Percentiles rank a stretch among this genome's conserved stretches.
phyloP scores from a whole-genome alignment of 352 stramenopile species.

The Phytophthora kernoviae region DNA sequence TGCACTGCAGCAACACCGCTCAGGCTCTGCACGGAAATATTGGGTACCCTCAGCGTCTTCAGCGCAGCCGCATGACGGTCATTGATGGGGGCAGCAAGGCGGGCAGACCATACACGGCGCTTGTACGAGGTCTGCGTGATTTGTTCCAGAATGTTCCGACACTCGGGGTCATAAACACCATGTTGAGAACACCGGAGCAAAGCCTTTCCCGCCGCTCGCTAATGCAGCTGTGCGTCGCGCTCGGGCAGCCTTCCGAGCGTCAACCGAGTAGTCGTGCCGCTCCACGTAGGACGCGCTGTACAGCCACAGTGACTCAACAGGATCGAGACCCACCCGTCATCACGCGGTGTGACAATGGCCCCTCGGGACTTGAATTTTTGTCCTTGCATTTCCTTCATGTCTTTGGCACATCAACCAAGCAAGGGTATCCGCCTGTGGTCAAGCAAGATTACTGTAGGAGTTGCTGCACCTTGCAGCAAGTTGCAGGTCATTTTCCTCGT shows the following conservation, averaged over 20 bases:
- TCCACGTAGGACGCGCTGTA: not conserved
- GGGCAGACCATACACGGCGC: constrained; percentile 1
- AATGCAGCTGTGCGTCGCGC: constrained; percentile 30
- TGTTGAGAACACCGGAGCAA: constrained; percentile 10
- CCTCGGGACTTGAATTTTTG: constrained; percentile 11
- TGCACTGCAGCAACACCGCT: constrained; percentile 13
- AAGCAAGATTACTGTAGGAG: no score
- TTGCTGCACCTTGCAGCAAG: no score
- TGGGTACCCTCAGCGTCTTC: constrained; percentile 29
- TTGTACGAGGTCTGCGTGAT: constrained; percentile 16
- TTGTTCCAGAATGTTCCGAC: constrained; percentile 40
- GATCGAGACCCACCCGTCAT: constrained; percentile 3
- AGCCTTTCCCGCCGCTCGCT: constrained; percentile 18
- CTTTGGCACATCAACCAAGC: not conserved
- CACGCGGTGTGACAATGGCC: constrained; percentile 20
- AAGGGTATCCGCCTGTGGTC: not conserved
- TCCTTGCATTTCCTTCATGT: constrained; percentile 8
- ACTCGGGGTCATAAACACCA: constrained; percentile 11
- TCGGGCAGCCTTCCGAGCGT: constrained; percentile 3
- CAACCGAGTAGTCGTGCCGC: not conserved
- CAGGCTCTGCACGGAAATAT: constrained; percentile 27
- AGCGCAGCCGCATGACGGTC: constrained; percentile 24
- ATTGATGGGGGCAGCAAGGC: constrained; percentile 6
- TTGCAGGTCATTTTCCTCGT: no score
- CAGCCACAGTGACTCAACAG: constrained; percentile 18